Base-by-base conservation (phyloP, 2,329 filamentous ascomycete species). In the Raffaelea arxii region DNA sequence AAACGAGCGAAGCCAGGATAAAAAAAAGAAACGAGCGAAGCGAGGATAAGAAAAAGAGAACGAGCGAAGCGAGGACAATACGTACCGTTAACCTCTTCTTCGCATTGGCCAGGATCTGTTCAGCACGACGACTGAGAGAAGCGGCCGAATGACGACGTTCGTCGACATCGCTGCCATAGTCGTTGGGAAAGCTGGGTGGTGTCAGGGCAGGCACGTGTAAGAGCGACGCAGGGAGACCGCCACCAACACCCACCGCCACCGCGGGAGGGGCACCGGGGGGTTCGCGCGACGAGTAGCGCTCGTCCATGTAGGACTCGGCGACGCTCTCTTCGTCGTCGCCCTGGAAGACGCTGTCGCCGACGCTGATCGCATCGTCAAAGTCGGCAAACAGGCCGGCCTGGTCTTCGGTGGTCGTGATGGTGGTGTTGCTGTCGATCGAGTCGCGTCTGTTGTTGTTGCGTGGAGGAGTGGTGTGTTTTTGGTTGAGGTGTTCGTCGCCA, bases 41-140 rank as follows among this genome's bases (percentile, higher is more conserved):
- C n/a, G n/a, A n/a, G n/a, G n/a, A n/a, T n/a, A n/a, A n/a, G n/a
- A n/a, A n/a, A n/a, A n/a, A n/a, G n/a, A n/a, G n/a, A n/a, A n/a
- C n/a, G n/a, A n/a, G n/a, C n/a, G n/a, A n/a, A n/a, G 12, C 18
- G 32, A 66, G 24, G 4, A 6, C 11, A 14, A 23, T 4, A 48
- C 86, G 62, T 72, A 94, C 88, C 59, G 86, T 92, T 51, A 97
- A 71, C 55, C 89, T 77, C 62, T 81, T 83, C 68, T 96, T 96
- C 25, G 91, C 91, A 65, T 94, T 95, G 47, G 89, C 87, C 46
- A 97, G 72, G 59, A 96, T 96, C 58, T 90, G 74, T 61, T 96
- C 90, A 2, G 90, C 90, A 56, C 88, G 79, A 54, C 83, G 82
- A 62, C 87, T 91, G 52, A 94, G 67, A 22, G 86, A 80, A 16